These are phyloP conservation scores for Pseudozyma thailandica DNA, from an alignment of 1,284 basidiomycete genomes.

Conservation along the genomic window DNA sequence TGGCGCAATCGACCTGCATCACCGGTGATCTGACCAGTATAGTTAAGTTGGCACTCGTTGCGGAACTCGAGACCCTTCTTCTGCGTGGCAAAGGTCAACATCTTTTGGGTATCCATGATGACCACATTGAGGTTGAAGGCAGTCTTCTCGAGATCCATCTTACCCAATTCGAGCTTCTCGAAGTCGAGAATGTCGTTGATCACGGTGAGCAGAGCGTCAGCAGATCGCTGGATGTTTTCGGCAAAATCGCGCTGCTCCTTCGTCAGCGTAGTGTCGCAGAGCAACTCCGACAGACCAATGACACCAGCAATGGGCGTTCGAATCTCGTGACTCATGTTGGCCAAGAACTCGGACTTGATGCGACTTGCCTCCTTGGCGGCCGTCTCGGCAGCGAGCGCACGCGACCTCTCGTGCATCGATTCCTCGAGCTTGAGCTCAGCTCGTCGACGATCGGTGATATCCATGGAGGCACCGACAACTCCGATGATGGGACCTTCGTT, in stretches of 20 bases:
- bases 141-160: constrained; percentile 69
- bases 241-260: constrained; percentile 70
- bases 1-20: constrained; percentile 64
- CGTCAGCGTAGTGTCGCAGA: constrained; percentile 65
- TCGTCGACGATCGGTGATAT: constrained; percentile 67
- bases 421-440: constrained; percentile 65
- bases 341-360: constrained; percentile 70
- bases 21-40: constrained; percentile 58
- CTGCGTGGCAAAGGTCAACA: constrained; percentile 66
- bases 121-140: constrained; percentile 69
- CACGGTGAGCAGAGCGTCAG: constrained; percentile 70
- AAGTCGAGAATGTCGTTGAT: constrained; percentile 71
- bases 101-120: constrained; percentile 64
- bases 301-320: constrained; percentile 69
- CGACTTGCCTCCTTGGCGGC: constrained; percentile 71
- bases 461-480: constrained; percentile 68
- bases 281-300: constrained; percentile 68
- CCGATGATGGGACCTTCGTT: constrained; percentile 59
- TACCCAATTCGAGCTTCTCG: constrained; percentile 69
- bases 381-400: constrained; percentile 66
- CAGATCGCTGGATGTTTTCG: constrained; percentile 69
- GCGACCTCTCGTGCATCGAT: constrained; percentile 63
- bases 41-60: constrained; percentile 58
- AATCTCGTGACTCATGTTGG: constrained; percentile 70
- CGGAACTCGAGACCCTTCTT: constrained; percentile 67